Conservation (phyloP, 2,329 filamentous ascomycete genomes). For the Colletotrichum caudatum region DNA sequence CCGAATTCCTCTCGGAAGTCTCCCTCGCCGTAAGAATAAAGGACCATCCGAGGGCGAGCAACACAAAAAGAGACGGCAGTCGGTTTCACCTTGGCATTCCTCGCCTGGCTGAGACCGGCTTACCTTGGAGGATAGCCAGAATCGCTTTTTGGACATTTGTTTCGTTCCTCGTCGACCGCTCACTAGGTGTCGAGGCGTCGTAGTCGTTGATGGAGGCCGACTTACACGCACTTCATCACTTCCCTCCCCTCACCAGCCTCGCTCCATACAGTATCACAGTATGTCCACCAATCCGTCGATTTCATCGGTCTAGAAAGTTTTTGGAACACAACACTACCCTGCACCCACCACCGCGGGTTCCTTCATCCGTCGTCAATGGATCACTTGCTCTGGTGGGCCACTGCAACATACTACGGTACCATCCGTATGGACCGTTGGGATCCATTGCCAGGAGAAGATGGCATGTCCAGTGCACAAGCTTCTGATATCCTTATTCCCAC, state of each 20-base stretch:
- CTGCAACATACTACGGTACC: neutral
- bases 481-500: constrained; percentile 19
- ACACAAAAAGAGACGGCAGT: neutral
- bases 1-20: neutral
- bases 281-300: neutral
- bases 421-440: constrained; percentile 1
- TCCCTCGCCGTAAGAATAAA: neutral
- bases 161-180: constrained; percentile 22
- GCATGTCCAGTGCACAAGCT: constrained; percentile 24
- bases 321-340: neutral
- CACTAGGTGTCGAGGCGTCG: neutral
- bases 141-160: neutral
- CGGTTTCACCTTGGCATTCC: constrained; percentile 16
- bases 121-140: neutral
- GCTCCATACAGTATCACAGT: constrained; percentile 35
- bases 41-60: constrained; percentile 15
- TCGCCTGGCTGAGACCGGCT: constrained; percentile 4
- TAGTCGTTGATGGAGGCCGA: constrained; percentile 22
- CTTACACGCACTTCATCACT: constrained; percentile 8
- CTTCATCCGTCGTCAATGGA: constrained; percentile 20
- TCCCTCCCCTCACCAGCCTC: constrained; percentile 8
- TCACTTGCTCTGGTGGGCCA: constrained; percentile 9
- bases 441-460: neutral
- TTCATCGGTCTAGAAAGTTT: neutral
- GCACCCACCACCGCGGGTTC: constrained; percentile 24